Base-by-base conservation (phyloP, 805 yeast genomes). In the Lipomyces starkeyi region DNA sequence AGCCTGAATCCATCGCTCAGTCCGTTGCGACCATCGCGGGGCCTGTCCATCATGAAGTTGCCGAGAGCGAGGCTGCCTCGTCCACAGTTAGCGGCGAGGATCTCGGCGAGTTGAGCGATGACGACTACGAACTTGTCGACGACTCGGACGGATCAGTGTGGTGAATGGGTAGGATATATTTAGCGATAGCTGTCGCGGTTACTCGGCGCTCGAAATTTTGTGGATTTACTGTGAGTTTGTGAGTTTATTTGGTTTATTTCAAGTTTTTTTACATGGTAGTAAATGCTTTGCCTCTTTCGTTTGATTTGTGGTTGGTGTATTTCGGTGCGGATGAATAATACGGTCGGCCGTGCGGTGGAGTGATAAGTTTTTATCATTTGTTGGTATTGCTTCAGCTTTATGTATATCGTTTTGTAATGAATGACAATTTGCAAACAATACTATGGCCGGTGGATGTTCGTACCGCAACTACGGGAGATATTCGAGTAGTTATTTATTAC, bases 51-150 rank as follows among this genome's bases (percentile, higher is more conserved):
- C 49, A 43, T 43, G 49, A 43, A n/a, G 49, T 43, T 14, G 55
- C 35, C 14, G 64, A 62, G 11, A 20, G 27, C 56, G 63, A 34
- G 22, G 62, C 55, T 14, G 37, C 58, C 47, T 32, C 54, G 54
- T 32, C 57, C 37, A 34, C 35, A n/a, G 32, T 20, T 37, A 62
- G 32, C 9, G 55, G 27, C 22, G 53, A 37, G n/a, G 37, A 25
- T n/a, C 43, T 60, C 37, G 57, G 35, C 34, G 57, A 64, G 11
- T 35, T 59, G 14, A 64, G 65, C 43, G 63, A 57, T n/a, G 63
- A 58, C 34, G 53, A 43, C 49, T 57, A 29, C 27, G 63, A 56
- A 27, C 11, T 57, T 20, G 34, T 57, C 9, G 65, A 62, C 6
- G 62, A 56, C 34, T 62, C 65, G 32, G 59, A 52, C 4, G 56